These are phyloP conservation scores for Colletotrichum filicis DNA, from an alignment of 2,329 filamentous ascomycete genomes.

Conservation along the genomic window DNA sequence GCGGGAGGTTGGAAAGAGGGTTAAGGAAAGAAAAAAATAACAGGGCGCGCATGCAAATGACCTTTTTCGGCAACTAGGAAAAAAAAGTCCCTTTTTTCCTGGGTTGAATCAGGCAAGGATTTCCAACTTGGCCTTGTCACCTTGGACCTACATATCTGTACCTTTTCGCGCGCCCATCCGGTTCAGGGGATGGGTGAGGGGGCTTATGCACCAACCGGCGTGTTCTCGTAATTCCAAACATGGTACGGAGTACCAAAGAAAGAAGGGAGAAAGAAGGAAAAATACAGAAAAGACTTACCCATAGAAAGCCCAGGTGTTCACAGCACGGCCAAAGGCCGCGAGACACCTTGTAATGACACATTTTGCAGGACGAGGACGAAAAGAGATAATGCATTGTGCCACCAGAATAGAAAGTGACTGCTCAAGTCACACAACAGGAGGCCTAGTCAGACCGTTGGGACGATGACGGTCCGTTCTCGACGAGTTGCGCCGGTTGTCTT, in stretches of 20 bases:
- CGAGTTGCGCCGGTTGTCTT: not conserved
- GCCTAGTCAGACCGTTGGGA: not conserved
- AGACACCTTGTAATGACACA: not conserved
- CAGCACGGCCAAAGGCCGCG: not conserved
- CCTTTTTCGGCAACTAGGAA: conserved; percentile 11
- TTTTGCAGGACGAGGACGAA: not conserved
- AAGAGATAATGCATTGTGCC: not conserved
- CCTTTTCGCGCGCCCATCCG: not conserved
- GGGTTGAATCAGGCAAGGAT: conserved; percentile 13
- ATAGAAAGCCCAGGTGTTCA: not conserved
- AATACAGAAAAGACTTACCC: not conserved
- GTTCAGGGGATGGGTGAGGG: not conserved
- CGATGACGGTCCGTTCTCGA: not conserved
- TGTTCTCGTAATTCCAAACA: conserved; percentile 8
- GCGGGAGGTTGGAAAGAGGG: conserved; percentile 5
- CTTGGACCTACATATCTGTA: not conserved
- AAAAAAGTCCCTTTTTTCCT: not conserved
- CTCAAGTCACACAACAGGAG: conserved; percentile 10
- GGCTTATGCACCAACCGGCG: not conserved
- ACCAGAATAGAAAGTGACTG: conserved; percentile 8
- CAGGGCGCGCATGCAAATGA: conserved; percentile 10
- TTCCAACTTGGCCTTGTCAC: conserved; percentile 15
- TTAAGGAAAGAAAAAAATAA: too few species aligned
- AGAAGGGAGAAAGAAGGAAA: not conserved
- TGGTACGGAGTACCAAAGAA: not conserved